Evolutionary conservation across 2,329 filamentous ascomycete species (phyloP).

Genomic region (Epichloe scottii): DNA sequence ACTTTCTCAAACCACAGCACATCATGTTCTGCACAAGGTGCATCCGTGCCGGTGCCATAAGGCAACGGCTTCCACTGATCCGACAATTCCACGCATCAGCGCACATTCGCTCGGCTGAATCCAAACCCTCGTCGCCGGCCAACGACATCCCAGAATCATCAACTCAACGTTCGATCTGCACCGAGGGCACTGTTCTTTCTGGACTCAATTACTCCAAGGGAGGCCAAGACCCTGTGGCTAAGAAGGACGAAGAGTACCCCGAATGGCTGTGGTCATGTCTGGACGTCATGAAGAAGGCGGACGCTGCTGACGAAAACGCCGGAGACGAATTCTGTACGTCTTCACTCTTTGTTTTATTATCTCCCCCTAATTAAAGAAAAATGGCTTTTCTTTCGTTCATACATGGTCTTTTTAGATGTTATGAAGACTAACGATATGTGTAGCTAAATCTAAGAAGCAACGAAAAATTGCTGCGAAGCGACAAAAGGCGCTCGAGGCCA

Average conservation of each 20-base stretch:
- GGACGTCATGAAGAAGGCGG: constrained; percentile 44
- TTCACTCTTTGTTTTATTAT: neutral
- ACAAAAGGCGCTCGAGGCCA: constrained; percentile 41
- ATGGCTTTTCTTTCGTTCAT: neutral
- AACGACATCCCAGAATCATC: constrained; percentile 18
- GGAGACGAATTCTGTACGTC: constrained; percentile 71
- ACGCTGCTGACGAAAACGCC: constrained; percentile 38
- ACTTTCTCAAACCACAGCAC: constrained; percentile 1
- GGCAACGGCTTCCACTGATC: constrained; percentile 17
- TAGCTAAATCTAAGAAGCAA: constrained; percentile 78
- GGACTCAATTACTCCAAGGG: constrained; percentile 71
- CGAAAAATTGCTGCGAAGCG: constrained; percentile 58
- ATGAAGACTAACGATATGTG: neutral
- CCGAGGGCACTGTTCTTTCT: constrained; percentile 55
- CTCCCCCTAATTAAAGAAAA: neutral
- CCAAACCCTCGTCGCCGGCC: constrained; percentile 24
- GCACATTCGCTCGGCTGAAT: constrained; percentile 23
- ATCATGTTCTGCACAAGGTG: constrained; percentile 35
- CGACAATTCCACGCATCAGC: constrained; percentile 29
- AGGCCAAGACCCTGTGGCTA: constrained; percentile 58
- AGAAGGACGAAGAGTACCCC: constrained; percentile 66
- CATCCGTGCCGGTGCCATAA: constrained; percentile 29
- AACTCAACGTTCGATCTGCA: constrained; percentile 37
- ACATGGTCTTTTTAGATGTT: neutral
- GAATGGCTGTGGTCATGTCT: constrained; percentile 68